A percentile compares a stretch with the other conserved stretches of the same genome.
These are phyloP conservation scores for Fusarium irregulare DNA, from an alignment of 2,329 filamentous ascomycete species.

Conservation along the genomic window DNA sequence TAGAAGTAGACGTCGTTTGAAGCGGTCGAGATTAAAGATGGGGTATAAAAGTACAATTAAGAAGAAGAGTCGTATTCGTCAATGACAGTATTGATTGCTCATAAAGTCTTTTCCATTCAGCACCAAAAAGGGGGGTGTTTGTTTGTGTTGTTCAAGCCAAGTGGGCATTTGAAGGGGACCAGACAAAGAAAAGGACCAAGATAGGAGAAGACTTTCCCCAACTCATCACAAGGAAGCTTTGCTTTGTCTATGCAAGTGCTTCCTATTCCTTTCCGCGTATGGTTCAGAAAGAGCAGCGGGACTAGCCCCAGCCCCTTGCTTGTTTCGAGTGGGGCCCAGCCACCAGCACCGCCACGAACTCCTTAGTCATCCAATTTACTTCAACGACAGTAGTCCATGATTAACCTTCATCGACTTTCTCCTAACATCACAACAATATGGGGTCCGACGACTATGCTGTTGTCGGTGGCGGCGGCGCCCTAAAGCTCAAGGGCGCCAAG, in stretches of 20 bases:
- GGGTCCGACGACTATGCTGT: constrained; percentile 79
- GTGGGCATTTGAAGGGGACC: constrained; percentile 9
- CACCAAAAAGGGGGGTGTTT: constrained; percentile 36
- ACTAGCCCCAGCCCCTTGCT: constrained; percentile 12
- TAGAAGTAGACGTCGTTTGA: constrained; percentile 4
- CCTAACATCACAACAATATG: constrained; percentile 60
- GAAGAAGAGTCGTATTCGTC: constrained; percentile 26
- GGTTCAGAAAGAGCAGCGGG: constrained; percentile 2
- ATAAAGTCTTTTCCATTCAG: constrained; percentile 29
- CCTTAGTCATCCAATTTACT: constrained; percentile 23
- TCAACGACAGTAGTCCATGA: constrained; percentile 6
- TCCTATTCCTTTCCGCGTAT: constrained; percentile 32
- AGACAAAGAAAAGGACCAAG: constrained; percentile 30
- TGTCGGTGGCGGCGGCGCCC: constrained; percentile 74
- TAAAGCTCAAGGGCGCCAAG: constrained; percentile 86
- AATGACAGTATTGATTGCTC: constrained; percentile 17
- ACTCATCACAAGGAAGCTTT: constrained; percentile 32
- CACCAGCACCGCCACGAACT: constrained; percentile 15
- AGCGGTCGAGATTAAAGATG: constrained; percentile 29
- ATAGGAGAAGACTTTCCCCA: constrained; percentile 36
- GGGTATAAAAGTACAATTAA: constrained; percentile 24
- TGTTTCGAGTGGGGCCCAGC: background rate
- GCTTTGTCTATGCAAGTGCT: constrained; percentile 25
- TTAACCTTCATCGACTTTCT: background rate
- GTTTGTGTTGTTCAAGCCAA: constrained; percentile 16